phyloP scores from a whole-genome alignment of 306 rosid genomes.

The Rosa persica region DNA sequence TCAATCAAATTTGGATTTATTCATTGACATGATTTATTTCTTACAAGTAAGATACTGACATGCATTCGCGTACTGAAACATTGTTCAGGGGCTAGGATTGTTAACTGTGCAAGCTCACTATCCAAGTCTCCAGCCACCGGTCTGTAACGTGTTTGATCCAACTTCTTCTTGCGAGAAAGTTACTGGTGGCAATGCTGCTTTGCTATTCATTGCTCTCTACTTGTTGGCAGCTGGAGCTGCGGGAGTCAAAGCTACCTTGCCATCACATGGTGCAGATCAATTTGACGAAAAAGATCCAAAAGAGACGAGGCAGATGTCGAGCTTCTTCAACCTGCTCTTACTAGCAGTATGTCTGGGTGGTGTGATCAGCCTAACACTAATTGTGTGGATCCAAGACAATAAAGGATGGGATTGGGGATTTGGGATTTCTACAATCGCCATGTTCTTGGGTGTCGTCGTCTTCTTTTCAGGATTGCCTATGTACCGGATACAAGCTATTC shows the following conservation, averaged over 20 bases:
- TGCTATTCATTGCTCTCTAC: conserved; percentile 70
- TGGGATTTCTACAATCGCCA: conserved; percentile 57
- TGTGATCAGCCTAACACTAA: conserved; percentile 58
- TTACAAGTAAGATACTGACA: background rate
- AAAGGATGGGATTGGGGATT: conserved; percentile 96
- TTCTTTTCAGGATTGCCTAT: conserved; percentile 66
- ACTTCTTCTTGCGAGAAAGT: conserved; percentile 44
- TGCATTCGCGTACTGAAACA: background rate
- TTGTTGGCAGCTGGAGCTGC: conserved; percentile 57
- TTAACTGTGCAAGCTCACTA: conserved; percentile 74
- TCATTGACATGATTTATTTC: background rate
- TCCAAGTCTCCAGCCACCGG: conserved; percentile 55
- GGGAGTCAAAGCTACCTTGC: conserved; percentile 74
- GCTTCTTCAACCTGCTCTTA: conserved; percentile 66
- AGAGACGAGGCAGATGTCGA: conserved; percentile 70
- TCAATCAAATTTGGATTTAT: background rate
- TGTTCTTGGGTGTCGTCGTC: conserved; percentile 42
- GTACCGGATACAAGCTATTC: conserved; percentile 56
- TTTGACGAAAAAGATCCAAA: conserved; percentile 72
- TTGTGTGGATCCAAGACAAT: conserved; percentile 72
- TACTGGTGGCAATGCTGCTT: conserved; percentile 39
- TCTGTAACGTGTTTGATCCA: conserved; percentile 42
- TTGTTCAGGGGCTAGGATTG: conserved; percentile 58
- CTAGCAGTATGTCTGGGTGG: conserved; percentile 71
- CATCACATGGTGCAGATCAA: conserved; percentile 93